phyloP scores from a whole-genome alignment of 2,329 filamentous ascomycete genomes.

The Raffaelea arxii region DNA sequence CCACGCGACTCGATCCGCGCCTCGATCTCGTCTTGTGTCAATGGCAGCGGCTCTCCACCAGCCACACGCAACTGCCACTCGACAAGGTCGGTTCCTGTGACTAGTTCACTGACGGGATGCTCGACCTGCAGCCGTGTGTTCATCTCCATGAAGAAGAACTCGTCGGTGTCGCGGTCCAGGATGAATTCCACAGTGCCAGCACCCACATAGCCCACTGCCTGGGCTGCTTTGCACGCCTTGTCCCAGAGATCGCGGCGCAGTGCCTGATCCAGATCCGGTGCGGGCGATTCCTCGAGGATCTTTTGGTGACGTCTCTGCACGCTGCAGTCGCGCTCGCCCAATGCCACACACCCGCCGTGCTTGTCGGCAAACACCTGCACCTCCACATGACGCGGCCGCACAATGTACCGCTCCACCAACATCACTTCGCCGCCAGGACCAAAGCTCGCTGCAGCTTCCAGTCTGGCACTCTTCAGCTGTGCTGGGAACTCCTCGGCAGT shows the following conservation, averaged over 20 bases:
- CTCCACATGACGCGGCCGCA: conserved; percentile 74
- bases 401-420: conserved; percentile 76
- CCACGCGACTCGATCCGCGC: conserved; percentile 64
- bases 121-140: conserved; percentile 91
- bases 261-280: conserved; percentile 52
- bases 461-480: conserved; percentile 63
- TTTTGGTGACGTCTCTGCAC: conserved; percentile 84
- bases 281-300: conserved; percentile 81
- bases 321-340: conserved; percentile 82
- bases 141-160: conserved; percentile 79
- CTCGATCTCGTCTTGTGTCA: conserved; percentile 57
- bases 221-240: conserved; percentile 54
- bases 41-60: conserved; percentile 45
- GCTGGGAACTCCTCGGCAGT: conserved; percentile 58
- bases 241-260: conserved; percentile 55
- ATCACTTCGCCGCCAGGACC: conserved; percentile 72
- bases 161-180: conserved; percentile 69
- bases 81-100: conserved; percentile 66
- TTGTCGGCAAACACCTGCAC: conserved; percentile 85
- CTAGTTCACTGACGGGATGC: conserved; percentile 77
- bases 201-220: conserved; percentile 78
- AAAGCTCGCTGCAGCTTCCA: conserved; percentile 69
- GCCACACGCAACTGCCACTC: conserved; percentile 87
- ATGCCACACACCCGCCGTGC: conserved; percentile 66
- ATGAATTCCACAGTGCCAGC: conserved; percentile 89